phyloP scores from a whole-genome alignment of 1,139 yeast species.

The Zhuliangozyma blackwelliae region DNA sequence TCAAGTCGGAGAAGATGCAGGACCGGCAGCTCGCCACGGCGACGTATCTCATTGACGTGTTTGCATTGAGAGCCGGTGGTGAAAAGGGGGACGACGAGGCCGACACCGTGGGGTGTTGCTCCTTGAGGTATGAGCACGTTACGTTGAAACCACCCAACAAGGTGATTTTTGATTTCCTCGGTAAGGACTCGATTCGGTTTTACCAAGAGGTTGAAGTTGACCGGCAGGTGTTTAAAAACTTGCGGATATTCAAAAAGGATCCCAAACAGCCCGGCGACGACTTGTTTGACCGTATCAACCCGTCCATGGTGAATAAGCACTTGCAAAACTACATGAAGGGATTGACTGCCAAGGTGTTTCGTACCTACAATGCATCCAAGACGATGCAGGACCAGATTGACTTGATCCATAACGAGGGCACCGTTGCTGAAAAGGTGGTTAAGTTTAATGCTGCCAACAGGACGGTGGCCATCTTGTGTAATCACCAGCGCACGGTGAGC shows the following conservation, averaged over 20 bases:
- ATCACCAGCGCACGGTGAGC: slow-evolving; percentile 91
- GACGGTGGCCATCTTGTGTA: slow-evolving; percentile 92
- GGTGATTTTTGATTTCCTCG: slow-evolving; percentile 89
- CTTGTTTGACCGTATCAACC: slow-evolving; percentile 85
- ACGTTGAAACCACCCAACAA: slow-evolving; percentile 81
- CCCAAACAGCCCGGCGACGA: slow-evolving; percentile 93
- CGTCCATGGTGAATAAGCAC: slow-evolving; percentile 76
- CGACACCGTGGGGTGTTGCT: slow-evolving; percentile 97
- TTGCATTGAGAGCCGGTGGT: slow-evolving; percentile 97
- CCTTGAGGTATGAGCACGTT: slow-evolving; percentile 84
- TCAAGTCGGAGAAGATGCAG: slow-evolving; percentile 74
- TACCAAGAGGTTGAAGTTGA: slow-evolving; percentile 93
- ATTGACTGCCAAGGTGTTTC: slow-evolving; percentile 91
- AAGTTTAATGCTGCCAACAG: slow-evolving; percentile 92
- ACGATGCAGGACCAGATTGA: slow-evolving; percentile 96
- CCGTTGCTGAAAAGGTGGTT: slow-evolving; percentile 82
- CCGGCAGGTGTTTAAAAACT: slow-evolving; percentile 81
- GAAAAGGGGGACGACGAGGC: slow-evolving; percentile 97
- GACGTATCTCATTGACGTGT: slow-evolving; percentile 86
- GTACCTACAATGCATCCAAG: slow-evolving; percentile 94
- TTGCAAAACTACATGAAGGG: slow-evolving; percentile 91
- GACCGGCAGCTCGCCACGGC: slow-evolving; percentile 94
- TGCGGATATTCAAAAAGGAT: slow-evolving; percentile 77
- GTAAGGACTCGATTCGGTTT: slow-evolving; percentile 92
- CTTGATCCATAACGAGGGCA: slow-evolving; percentile 75